Evolutionary conservation across 2,329 filamentous ascomycete species (phyloP).

Genomic region (Dactylonectria macrodidyma): DNA sequence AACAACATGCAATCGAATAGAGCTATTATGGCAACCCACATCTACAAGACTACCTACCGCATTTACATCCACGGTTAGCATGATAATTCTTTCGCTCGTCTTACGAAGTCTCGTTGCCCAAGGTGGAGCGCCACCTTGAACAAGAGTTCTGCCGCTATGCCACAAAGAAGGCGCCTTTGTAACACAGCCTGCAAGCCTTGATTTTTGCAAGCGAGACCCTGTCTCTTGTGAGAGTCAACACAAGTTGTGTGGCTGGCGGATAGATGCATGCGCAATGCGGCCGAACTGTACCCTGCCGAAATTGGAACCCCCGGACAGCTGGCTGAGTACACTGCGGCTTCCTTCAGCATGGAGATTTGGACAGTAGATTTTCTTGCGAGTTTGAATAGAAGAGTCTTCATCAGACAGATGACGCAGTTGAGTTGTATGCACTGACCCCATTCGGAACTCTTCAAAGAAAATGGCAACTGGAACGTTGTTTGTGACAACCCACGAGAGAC

Average conservation of each 20-base stretch:
- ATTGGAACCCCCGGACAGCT: slow-evolving; percentile 14
- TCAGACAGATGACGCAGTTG: not conserved
- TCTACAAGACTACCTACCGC: not conserved
- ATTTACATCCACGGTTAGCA: not conserved
- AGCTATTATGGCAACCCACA: not conserved
- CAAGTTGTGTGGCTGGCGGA: slow-evolving; percentile 21
- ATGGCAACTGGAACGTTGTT: not conserved
- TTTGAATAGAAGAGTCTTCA: not conserved
- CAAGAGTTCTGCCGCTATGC: slow-evolving; percentile 8
- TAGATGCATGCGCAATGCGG: slow-evolving; percentile 28
- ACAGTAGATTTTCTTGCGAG: too few relatives aligned
- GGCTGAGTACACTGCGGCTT: not conserved
- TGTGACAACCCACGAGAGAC: not conserved
- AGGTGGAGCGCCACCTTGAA: not conserved
- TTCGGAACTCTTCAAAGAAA: not conserved
- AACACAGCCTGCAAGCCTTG: slow-evolving; percentile 37
- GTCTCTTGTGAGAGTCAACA: slow-evolving; percentile 19
- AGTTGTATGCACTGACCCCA: not conserved
- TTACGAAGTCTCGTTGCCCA: not conserved
- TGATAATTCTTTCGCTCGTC: not conserved
- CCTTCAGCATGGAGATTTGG: not conserved
- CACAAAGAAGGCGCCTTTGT: slow-evolving; percentile 37
- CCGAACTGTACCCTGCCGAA: slow-evolving; percentile 21
- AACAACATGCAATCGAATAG: not conserved
- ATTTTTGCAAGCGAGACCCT: slow-evolving; percentile 42